Evolutionary conservation across 2,329 filamentous ascomycete species (phyloP).

Genomic region (Bipolaris sorokiniana): DNA sequence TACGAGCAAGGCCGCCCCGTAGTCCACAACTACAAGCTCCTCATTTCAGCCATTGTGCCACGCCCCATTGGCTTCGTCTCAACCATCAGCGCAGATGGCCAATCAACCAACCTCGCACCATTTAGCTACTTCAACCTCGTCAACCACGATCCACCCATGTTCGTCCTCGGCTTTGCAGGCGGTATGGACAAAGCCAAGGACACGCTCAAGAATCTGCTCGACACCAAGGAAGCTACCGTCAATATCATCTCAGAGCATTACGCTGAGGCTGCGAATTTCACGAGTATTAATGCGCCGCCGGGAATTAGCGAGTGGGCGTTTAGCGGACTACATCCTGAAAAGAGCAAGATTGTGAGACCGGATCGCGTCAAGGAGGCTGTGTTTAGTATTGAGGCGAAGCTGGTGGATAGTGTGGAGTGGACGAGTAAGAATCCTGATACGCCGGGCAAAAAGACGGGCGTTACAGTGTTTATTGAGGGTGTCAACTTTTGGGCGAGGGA

Average conservation of each 20-base stretch:
- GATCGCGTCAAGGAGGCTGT: slow-evolving; percentile 82
- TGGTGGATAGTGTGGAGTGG: slow-evolving; percentile 78
- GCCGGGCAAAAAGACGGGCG: slow-evolving; percentile 76
- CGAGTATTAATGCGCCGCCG: slow-evolving; percentile 76
- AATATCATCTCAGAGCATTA: slow-evolving; percentile 88
- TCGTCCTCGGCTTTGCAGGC: slow-evolving; percentile 68
- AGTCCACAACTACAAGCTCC: slow-evolving; percentile 85
- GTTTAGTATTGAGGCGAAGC: slow-evolving; percentile 79
- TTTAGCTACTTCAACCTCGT: slow-evolving; percentile 88
- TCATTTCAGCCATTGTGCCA: slow-evolving; percentile 83
- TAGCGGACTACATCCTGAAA: slow-evolving; percentile 73
- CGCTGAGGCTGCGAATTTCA: slow-evolving; percentile 86
- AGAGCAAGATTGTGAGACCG: slow-evolving; percentile 69
- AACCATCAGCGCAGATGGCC: slow-evolving; percentile 66
- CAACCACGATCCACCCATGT: slow-evolving; percentile 84
- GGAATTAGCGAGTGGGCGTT: slow-evolving; percentile 81
- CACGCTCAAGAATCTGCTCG: slow-evolving; percentile 74
- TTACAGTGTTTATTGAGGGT: slow-evolving; percentile 80
- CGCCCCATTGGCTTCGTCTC: slow-evolving; percentile 75
- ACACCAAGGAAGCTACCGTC: slow-evolving; percentile 74
- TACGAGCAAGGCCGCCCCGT: slow-evolving; percentile 71
- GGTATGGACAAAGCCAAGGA: slow-evolving; percentile 73
- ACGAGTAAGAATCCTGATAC: slow-evolving; percentile 65
- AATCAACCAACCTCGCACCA: slow-evolving; percentile 76
- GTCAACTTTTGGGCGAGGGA: slow-evolving; percentile 87